Percentiles rank a stretch among this genome's conserved stretches.
These are phyloP conservation scores for Fusarium foetens DNA, from an alignment of 2,329 filamentous ascomycete genomes.

Conservation along the genomic window DNA sequence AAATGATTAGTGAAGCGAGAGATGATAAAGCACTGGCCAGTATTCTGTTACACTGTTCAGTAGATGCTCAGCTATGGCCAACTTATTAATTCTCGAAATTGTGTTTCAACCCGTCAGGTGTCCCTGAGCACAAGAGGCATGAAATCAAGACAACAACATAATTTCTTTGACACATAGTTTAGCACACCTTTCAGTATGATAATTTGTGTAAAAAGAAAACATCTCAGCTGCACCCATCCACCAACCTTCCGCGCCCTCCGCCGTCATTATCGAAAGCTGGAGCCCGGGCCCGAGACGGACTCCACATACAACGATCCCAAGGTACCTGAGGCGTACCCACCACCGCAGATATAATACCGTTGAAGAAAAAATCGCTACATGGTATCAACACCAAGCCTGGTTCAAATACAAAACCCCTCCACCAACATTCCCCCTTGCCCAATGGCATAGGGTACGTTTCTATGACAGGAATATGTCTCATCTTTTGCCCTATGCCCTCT, in stretches of 20 bases:
- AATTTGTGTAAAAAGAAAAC: background rate
- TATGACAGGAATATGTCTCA: conserved; percentile 42
- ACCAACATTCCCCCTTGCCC: conserved; percentile 9
- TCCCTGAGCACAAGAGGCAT: background rate
- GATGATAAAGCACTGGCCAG: background rate
- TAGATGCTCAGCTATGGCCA: too few relatives aligned
- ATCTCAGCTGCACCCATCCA: background rate
- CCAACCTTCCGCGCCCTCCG: conserved; percentile 20
- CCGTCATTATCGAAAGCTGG: conserved; percentile 24
- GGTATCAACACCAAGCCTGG: conserved; percentile 20
- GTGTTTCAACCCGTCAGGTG: background rate
- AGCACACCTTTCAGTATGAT: background rate
- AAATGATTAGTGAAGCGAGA: background rate
- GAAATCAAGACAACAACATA: background rate
- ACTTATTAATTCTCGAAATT: background rate
- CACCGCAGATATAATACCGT: conserved; percentile 6
- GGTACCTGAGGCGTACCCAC: background rate
- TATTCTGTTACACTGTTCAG: background rate
- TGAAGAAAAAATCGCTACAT: conserved; percentile 7
- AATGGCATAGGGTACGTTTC: conserved; percentile 25
- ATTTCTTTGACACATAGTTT: background rate
- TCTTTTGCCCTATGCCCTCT: background rate
- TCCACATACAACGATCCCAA: conserved; percentile 10
- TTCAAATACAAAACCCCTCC: conserved; percentile 8
- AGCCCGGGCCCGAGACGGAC: conserved; percentile 29